These are phyloP conservation scores for Nannochloropsis limnetica DNA, from an alignment of 352 stramenopile species.

Conservation along the genomic window DNA sequence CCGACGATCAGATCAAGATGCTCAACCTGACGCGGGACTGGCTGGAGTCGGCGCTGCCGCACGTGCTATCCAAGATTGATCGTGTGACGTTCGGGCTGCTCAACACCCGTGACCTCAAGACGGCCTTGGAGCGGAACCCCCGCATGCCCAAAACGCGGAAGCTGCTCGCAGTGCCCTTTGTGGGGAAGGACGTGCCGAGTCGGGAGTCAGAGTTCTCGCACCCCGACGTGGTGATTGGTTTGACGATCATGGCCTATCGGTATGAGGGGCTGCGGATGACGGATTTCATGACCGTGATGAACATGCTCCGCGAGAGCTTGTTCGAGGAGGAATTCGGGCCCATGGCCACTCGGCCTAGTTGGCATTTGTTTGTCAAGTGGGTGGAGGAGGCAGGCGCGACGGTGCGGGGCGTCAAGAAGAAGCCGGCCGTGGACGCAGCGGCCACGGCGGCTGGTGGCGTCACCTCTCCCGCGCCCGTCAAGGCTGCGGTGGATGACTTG, in stretches of 20 bases:
- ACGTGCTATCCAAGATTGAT: slow-evolving; percentile 97
- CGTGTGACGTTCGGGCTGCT: slow-evolving; percentile 95
- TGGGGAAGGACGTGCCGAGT: slow-evolving; percentile 97
- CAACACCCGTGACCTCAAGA: slow-evolving; percentile 64
- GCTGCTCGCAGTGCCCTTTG: slow-evolving; percentile 94
- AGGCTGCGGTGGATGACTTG: not conserved
- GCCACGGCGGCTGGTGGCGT: slow-evolving; percentile 11
- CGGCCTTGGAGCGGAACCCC: slow-evolving; percentile 62
- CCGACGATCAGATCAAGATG: slow-evolving; percentile 64
- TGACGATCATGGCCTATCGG: slow-evolving; percentile 75
- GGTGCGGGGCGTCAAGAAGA: slow-evolving; percentile 57
- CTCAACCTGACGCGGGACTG: slow-evolving; percentile 95
- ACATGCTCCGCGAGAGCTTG: slow-evolving; percentile 68
- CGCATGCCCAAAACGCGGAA: slow-evolving; percentile 86
- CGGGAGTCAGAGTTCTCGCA: slow-evolving; percentile 97
- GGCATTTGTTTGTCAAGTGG: slow-evolving; percentile 67
- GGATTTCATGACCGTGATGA: slow-evolving; percentile 66
- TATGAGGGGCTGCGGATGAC: slow-evolving; percentile 74
- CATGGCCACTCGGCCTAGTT: slow-evolving; percentile 69
- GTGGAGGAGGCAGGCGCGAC: slow-evolving; percentile 69
- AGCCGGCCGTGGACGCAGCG: slow-evolving; percentile 16
- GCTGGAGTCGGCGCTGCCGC: slow-evolving; percentile 91
- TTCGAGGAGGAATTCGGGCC: slow-evolving; percentile 71
- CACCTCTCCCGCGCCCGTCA: slow-evolving; percentile 20
- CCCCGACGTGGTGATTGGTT: slow-evolving; percentile 83